A percentile compares a stretch with the other conserved stretches of the same genome.
These are phyloP conservation scores for Colletotrichum tanaceti DNA, from an alignment of 2,329 filamentous ascomycete species.

Conservation along the genomic window DNA sequence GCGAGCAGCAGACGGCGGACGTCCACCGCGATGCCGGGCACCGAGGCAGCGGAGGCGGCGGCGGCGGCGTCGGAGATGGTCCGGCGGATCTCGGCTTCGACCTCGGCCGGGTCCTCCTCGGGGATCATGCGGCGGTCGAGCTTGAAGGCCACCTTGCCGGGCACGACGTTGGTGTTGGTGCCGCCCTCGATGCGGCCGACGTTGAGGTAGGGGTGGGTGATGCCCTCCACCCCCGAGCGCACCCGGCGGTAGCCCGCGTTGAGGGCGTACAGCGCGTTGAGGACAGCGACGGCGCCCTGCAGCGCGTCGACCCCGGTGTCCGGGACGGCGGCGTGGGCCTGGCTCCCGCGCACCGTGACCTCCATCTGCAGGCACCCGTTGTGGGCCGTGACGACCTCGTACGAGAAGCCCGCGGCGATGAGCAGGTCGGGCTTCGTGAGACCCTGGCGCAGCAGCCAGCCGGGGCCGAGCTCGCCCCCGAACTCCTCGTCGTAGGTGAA, in stretches of 20 bases:
- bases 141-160: constrained; percentile 32
- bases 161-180: constrained; percentile 37
- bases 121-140: constrained; percentile 38
- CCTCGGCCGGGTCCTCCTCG: constrained; percentile 21
- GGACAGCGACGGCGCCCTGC: constrained; percentile 26
- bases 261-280: constrained; percentile 33
- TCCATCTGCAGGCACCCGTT: constrained; percentile 38
- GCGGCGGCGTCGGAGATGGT: constrained; percentile 20
- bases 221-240: constrained; percentile 25
- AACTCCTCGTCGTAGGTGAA: constrained; percentile 39
- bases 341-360: constrained; percentile 24
- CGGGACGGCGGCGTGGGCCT: constrained; percentile 34
- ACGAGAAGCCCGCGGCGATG: constrained; percentile 36
- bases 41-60: neutral
- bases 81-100: constrained; percentile 31
- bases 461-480: constrained; percentile 35
- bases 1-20: constrained; percentile 28
- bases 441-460: constrained; percentile 26
- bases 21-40: constrained; percentile 20
- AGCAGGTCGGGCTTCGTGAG: constrained; percentile 32
- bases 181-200: constrained; percentile 37
- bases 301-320: constrained; percentile 31
- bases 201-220: constrained; percentile 37
- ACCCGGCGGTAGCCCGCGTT: constrained; percentile 26
- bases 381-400: constrained; percentile 33